A percentile compares a stretch with the other conserved stretches of the same genome.
phyloP scores from a whole-genome alignment of 202 grass and related monocot species.

The Cymbopogon flexuosus region DNA sequence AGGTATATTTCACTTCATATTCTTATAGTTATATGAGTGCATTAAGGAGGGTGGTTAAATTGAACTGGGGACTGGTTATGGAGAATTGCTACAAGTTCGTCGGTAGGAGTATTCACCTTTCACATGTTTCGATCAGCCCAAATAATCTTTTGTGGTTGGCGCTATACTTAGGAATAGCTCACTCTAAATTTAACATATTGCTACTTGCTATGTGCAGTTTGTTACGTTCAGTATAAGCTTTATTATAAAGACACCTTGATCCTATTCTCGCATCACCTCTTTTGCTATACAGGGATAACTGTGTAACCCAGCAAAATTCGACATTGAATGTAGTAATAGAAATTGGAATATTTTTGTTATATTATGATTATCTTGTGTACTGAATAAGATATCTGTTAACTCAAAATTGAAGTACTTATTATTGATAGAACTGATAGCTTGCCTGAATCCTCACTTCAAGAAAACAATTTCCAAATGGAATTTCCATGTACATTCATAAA shows the following conservation, averaged over 20 bases:
- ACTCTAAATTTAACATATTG: neutral
- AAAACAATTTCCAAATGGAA: neutral
- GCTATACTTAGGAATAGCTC: neutral
- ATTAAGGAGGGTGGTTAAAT: neutral
- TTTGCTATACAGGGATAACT: neutral
- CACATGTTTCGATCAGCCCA: neutral
- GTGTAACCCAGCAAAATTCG: neutral
- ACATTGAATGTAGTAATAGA: neutral
- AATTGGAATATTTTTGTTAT: neutral
- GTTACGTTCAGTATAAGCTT: neutral
- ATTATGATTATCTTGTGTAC: neutral
- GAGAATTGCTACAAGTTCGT: neutral
- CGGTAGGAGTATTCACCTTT: neutral
- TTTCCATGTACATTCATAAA: neutral
- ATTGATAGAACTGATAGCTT: neutral
- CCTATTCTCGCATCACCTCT: neutral
- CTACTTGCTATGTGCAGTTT: neutral
- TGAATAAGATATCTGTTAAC: neutral
- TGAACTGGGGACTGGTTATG: neutral
- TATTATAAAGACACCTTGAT: neutral
- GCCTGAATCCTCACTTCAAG: neutral
- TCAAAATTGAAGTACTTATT: neutral
- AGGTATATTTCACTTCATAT: slow-evolving; percentile 43
- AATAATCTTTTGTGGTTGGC: neutral
- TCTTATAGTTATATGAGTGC: neutral